Conservation (phyloP, 2,329 filamentous ascomycete genomes). For the Didymellaceae sp. region DNA sequence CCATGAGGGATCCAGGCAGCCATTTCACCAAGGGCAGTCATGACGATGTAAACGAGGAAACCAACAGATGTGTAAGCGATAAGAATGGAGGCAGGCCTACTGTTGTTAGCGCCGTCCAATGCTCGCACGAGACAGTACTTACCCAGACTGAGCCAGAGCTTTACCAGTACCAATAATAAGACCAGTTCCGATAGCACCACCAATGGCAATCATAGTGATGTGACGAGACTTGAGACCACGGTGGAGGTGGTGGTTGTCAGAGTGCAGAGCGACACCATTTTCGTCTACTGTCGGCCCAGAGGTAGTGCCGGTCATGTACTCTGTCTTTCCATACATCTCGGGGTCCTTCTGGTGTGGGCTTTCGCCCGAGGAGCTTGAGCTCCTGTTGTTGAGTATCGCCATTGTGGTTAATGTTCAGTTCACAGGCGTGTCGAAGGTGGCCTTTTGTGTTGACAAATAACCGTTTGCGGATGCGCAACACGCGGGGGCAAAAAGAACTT, state of each 20-base stretch:
- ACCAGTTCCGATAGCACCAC: conserved; percentile 75
- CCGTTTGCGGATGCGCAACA: conserved; percentile 20
- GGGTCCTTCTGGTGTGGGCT: conserved; percentile 33
- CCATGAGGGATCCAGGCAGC: conserved; percentile 80
- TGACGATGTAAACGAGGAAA: conserved; percentile 78
- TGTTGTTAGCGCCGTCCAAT: conserved; percentile 20
- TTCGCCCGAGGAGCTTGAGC: conserved; percentile 36
- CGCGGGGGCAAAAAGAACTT: conserved; percentile 12
- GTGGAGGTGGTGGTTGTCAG: conserved; percentile 52
- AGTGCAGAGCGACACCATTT: conserved; percentile 37
- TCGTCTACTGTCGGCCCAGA: conserved; percentile 15
- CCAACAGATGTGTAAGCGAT: conserved; percentile 75
- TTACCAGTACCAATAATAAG: conserved; percentile 71
- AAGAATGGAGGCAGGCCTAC: conserved; percentile 69
- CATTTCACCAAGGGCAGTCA: conserved; percentile 85
- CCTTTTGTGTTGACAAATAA: conserved; percentile 11
- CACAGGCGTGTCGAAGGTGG: conserved; percentile 1
- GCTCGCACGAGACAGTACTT: conserved; percentile 15
- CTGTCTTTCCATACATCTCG: conserved; percentile 31
- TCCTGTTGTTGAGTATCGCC: conserved; percentile 40
- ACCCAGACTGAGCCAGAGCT: conserved; percentile 57
- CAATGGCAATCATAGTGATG: conserved; percentile 72
- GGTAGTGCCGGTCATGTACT: conserved; percentile 27
- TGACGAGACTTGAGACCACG: conserved; percentile 62
- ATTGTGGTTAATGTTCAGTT: conserved; percentile 20